Evolutionary conservation across 345 rosid species (phyloP), one percentile per base, ranked within the genome.

Genomic region (Salix caprea): DNA sequence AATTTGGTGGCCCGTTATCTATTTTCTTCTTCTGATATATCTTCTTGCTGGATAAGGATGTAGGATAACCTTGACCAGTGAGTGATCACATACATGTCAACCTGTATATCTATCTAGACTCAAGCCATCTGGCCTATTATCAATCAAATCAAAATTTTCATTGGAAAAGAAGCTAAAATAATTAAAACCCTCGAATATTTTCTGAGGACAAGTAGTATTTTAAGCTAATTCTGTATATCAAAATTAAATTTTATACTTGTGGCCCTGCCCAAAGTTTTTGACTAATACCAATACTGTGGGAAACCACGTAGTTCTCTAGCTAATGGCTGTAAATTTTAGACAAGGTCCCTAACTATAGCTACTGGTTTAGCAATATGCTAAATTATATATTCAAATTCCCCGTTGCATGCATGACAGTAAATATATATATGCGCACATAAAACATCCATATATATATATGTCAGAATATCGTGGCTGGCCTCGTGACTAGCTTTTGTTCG

Each of bases 401-500:
- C 36, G 60, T 75, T 60, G 65, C 39, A 40, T 58, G 48, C 50
- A 60, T 73, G 67, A 21, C 50, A 54, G 24, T 24, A 44, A 16
- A 52, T 34, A 34, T 36, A 52, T 34, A 34, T 36, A 52, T 34
- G n/a, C 23, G 30, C 23, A 36, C 4, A 73, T 32, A 73, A 73
- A 72, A 73, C 68, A 73, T 60, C 64, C 67, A 72, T 19, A 58
- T 11, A 72, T 19, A 58, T 11, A 46, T 46, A 13, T 58, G 62
- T 58, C 28, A 58, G 62, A 58, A 58, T n/a, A 56, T 56, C 62
- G 62, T 58, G 2, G 62, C 62, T n/a, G 23, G 28, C 62, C 62
- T 58, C 62, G 62, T 58, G 62, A 23, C 15, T 58, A 58, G 26
- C 62, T 56, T 58, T 10, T 26, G 28, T n/a, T 21, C 62, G 23